Base-by-base conservation (phyloP, 305 asterid genomes). In the Solanum hybrid region DNA sequence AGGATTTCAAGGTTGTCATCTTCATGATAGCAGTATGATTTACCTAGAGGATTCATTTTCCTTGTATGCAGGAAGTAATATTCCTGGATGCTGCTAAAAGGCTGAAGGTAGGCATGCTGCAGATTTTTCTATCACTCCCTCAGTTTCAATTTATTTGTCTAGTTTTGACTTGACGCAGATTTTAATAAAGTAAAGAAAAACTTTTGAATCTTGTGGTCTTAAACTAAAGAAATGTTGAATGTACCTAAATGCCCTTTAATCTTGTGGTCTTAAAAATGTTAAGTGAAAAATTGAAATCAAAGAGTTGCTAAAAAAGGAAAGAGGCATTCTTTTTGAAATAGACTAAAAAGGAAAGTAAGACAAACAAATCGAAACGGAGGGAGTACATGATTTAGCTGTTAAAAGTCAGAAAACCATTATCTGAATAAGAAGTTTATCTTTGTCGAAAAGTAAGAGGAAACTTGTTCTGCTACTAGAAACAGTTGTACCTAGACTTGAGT, bases 51-150 rank as follows among this genome's bases (percentile, higher is more conserved):
- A 85, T 89, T 89, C 73, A 31, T 27, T 87, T 87, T 91, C 90
- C 70, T 92, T 93, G 41, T 88, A 87, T 92, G 91, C 89, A 97
- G 99, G 99, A 97, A 94, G 92, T 92, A 80, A 96, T 97, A 92
- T 97, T 97, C 92, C 36, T 93, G 94, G 98, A 97, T 89, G 95
- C 99, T 90, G 96, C 98, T 90, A 91, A 90, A 90, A 94, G 94
- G 92, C 92, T 97, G 93, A 95, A 96, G 99, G 99, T 96, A 91
- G 86, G 94, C 89, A 90, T 87, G 88, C 87, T 85, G 81, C 79
- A 72, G 79, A 92, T 89, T 91, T 87, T 87, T 68, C 33, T 68
- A 17, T 72, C 15, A 11, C 78, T 72, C 78, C 33, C 78, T 72
- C 1, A 10, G 33, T 72, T 72, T 72, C 20, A 5, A 27, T 72